Evolutionary conservation across 306 rosid species (phyloP).

Genomic region (Astragalus membranaceus): DNA sequence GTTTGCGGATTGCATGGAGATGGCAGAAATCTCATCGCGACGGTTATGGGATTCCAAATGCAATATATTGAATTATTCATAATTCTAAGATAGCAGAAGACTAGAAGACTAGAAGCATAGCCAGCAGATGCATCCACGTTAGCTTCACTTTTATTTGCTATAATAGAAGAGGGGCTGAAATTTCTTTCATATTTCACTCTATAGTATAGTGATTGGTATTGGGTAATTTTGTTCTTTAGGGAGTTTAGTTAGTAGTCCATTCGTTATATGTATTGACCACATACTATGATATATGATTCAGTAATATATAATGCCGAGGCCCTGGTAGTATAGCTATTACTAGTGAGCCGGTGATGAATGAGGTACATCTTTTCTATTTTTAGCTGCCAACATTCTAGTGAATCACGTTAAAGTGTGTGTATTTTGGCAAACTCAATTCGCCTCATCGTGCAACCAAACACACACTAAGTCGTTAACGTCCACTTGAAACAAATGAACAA

Average conservation of each 20-base stretch:
- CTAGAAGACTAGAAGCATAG: constrained; percentile 15
- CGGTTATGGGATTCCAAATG: constrained; percentile 56
- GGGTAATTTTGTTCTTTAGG: constrained; percentile 29
- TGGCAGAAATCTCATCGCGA: constrained; percentile 82
- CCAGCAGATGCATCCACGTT: constrained; percentile 16
- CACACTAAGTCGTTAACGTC: too few relatives aligned
- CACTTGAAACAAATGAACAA: too few relatives aligned
- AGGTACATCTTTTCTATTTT: neutral
- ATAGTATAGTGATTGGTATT: constrained; percentile 32
- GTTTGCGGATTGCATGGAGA: constrained; percentile 75
- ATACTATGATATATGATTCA: constrained; percentile 36
- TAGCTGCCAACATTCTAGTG: too few relatives aligned
- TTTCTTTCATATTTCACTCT: neutral
- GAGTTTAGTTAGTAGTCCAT: constrained; percentile 32
- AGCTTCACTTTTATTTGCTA: constrained; percentile 24
- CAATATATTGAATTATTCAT: constrained; percentile 28
- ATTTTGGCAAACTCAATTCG: too few relatives aligned
- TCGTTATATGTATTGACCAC: constrained; percentile 49
- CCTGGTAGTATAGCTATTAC: constrained; percentile 7
- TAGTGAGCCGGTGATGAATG: too few relatives aligned
- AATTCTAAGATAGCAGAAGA: constrained; percentile 26
- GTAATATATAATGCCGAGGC: constrained; percentile 42
- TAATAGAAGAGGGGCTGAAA: constrained; percentile 14
- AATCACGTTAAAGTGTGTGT: too few relatives aligned
- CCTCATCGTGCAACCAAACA: too few relatives aligned